Conservation (phyloP, 352 stramenopile genomes). For the Pythium inflatum region DNA sequence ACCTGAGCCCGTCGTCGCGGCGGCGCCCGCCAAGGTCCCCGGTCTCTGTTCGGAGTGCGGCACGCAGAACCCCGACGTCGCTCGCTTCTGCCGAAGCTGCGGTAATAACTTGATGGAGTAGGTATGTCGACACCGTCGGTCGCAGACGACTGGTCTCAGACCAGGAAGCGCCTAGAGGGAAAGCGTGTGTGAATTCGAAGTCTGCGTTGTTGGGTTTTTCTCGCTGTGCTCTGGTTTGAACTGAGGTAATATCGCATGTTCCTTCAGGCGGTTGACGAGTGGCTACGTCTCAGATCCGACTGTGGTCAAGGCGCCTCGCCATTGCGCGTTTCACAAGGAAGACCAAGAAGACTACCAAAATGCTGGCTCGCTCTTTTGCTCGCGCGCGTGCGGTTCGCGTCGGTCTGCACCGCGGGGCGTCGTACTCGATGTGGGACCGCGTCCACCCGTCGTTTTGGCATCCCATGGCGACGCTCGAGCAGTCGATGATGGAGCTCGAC, state of each 20-base stretch:
- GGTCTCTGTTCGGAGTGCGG: constrained; percentile 72
- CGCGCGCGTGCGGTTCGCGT: constrained; percentile 21
- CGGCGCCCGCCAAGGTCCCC: constrained; percentile 33
- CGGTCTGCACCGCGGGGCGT: constrained; percentile 17
- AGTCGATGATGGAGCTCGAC: constrained; percentile 72
- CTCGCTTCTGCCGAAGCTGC: constrained; percentile 81
- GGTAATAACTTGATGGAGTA: constrained; percentile 76
- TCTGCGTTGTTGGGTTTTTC: neutral
- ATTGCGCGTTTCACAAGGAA: no score
- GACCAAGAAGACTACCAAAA: neutral
- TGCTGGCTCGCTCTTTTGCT: constrained; percentile 15
- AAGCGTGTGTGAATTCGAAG: constrained; percentile 20
- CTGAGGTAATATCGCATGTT: constrained; percentile 3
- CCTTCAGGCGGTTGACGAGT: neutral
- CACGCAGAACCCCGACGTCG: constrained; percentile 75
- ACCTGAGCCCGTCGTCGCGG: neutral
- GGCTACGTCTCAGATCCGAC: constrained; percentile 9
- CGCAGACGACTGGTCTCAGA: constrained; percentile 18
- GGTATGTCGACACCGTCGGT: constrained; percentile 8
- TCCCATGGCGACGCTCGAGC: constrained; percentile 63
- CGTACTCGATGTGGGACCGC: constrained; percentile 53
- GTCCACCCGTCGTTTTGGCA: constrained; percentile 58
- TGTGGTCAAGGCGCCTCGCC: no score
- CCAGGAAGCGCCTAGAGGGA: constrained; percentile 17
- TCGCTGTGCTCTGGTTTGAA: constrained; percentile 2